Base-by-base conservation (phyloP, 1,139 yeast species). In the Saccharomyces hybrid region DNA sequence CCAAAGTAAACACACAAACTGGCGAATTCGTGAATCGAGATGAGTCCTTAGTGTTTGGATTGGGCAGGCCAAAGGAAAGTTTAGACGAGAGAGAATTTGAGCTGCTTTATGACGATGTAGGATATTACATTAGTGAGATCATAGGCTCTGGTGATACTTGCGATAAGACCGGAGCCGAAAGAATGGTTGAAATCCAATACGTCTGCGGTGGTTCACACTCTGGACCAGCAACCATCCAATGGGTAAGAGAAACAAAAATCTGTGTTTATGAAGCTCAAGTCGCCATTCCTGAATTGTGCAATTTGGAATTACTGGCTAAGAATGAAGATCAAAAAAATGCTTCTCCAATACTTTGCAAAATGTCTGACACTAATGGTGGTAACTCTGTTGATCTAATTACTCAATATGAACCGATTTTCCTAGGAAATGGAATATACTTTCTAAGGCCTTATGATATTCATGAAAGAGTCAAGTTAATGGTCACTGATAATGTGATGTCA, bases 251-350 rank as follows among this genome's bases (percentile, higher is more conserved):
- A 69, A 73, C 81, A 51, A 79, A 78, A 57, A 85, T 93, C 0
- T 90, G 97, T 67, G 81, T 81, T 50, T 89, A 89, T 64, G 77
- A 78, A 59, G 76, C 85, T 67, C 75, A 75, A n/a, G 71, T 89
- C 1, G 76, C 77, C 48, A 73, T 85, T 0, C 84, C 87, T 0
- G 72, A 73, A 5, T 71, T 88, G 25, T 90, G 96, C 67, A 63
- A 66, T 7, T 32, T 68, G 25, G 64, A 63, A 31, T 49, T 66
- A n/a, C 53, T 66, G 3, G 59, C 66, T 14, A 59, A 55, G 16
- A 63, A 59, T 52, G 64, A 59, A 31, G 67, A 65, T 34, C 61
- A 61, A 50, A 57, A 58, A 20, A 44, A 52, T 8, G 65, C 66
- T 1, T 57, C 56, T 25, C 54, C 58, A 7, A 55, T 64, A 6